A percentile compares a stretch with the other conserved stretches of the same genome.
These are phyloP conservation scores for Helicostylum pulchrum DNA, from an alignment of 192 early-diverging fungal genomes.

Conservation along the genomic window DNA sequence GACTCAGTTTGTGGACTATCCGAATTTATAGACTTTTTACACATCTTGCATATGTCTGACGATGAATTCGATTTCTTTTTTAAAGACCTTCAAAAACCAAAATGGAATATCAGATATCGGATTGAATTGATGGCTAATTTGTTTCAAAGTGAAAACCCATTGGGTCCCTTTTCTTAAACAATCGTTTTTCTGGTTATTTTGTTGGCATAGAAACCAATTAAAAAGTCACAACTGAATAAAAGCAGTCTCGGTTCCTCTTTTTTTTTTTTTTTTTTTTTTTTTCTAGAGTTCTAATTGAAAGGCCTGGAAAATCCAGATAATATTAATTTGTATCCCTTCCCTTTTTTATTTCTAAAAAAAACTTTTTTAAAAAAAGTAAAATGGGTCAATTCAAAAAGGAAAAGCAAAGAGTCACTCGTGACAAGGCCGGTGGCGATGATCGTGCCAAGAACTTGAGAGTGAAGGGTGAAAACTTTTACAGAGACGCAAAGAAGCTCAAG, in stretches of 20 bases:
- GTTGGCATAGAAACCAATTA: neutral
- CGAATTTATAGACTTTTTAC: slow-evolving; percentile 8
- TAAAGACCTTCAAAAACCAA: neutral
- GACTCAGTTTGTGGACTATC: slow-evolving; percentile 1
- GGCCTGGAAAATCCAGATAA: neutral
- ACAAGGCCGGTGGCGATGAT: slow-evolving; percentile 40
- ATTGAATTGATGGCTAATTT: neutral
- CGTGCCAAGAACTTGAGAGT: slow-evolving; percentile 60
- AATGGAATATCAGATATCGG: neutral
- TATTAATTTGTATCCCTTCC: neutral
- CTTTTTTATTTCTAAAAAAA: neutral
- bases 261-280: slow-evolving; percentile 15
- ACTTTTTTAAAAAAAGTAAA: neutral
- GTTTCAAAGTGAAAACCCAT: neutral
- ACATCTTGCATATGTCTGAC: neutral
- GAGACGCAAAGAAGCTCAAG: slow-evolving; percentile 92
- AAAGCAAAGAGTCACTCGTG: slow-evolving; percentile 47
- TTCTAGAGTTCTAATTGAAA: neutral
- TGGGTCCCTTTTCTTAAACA: neutral
- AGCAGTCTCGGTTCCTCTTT: slow-evolving; percentile 1
- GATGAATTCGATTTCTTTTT: slow-evolving; percentile 2
- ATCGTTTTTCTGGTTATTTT: neutral
- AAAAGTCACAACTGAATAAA: slow-evolving; percentile 2
- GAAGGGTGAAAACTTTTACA: slow-evolving; percentile 99
- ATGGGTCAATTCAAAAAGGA: slow-evolving; percentile 67